These are phyloP conservation scores for Coelastrella sp. DNA, from an alignment of 139 green algal species.

Conservation along the genomic window DNA sequence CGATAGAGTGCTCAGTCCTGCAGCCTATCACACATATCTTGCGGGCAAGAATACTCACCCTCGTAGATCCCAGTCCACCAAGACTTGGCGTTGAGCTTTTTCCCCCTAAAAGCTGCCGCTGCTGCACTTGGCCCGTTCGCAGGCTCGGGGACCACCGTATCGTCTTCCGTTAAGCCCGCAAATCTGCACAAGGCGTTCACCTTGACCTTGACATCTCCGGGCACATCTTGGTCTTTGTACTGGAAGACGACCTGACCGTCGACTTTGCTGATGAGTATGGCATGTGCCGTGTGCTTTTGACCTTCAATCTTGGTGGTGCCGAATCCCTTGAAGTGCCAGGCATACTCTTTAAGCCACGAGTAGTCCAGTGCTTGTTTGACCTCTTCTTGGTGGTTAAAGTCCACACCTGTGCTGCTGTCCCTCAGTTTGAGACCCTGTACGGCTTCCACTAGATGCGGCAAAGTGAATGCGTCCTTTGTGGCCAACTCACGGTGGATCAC, in stretches of 20 bases:
- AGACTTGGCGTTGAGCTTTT: no score
- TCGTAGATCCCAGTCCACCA: no score
- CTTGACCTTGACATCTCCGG: neutral
- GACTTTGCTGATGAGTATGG: neutral
- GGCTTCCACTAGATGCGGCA: neutral
- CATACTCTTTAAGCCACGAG: neutral
- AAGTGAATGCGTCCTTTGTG: neutral
- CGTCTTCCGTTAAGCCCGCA: no score
- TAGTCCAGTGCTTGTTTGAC: conserved; percentile 1
- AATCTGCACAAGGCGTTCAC: no score
- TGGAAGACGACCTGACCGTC: neutral
- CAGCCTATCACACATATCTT: neutral
- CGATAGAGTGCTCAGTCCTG: neutral
- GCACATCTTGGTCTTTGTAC: neutral
- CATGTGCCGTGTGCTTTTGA: neutral
- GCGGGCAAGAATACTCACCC: neutral
- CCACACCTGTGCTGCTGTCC: neutral
- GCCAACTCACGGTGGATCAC: neutral
- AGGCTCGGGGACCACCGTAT: no score
- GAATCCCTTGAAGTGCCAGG: neutral
- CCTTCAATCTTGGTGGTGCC: neutral
- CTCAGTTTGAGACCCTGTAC: neutral
- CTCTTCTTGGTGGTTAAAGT: neutral
- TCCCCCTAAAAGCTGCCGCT: no score
- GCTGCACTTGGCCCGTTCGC: no score